These are phyloP conservation scores for Solanum chaucha DNA, from an alignment of 257 asterid species.

Conservation along the genomic window DNA sequence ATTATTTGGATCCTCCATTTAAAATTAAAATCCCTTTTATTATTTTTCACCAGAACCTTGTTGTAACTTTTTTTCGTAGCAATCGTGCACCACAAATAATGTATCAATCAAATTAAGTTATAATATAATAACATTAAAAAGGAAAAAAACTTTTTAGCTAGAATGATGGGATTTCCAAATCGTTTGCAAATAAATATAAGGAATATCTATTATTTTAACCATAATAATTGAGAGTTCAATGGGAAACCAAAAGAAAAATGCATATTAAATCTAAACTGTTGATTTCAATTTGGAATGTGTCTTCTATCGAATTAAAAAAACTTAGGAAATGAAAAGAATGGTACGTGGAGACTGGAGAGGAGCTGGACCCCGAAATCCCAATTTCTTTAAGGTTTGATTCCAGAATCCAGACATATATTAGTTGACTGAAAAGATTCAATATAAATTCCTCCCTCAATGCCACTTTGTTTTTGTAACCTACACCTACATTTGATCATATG, in stretches of 20 bases:
- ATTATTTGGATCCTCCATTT: not conserved
- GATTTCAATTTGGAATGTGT: not conserved
- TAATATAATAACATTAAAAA: too few relatives aligned
- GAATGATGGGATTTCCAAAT: not conserved
- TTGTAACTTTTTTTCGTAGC: not conserved
- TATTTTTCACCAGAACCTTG: not conserved
- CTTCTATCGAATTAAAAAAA: not conserved
- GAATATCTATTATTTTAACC: not conserved
- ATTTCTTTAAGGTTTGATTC: not conserved
- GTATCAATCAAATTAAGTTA: not conserved
- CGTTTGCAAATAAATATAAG: not conserved
- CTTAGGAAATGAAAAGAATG: not conserved
- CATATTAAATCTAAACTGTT: not conserved
- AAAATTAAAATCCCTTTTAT: too few relatives aligned
- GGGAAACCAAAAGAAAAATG: not conserved
- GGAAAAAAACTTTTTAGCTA: not conserved
- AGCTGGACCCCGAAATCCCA: too few relatives aligned
- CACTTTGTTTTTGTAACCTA: not conserved
- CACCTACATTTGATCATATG: not conserved
- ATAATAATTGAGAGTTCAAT: not conserved
- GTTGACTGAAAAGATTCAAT: not conserved
- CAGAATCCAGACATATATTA: not conserved
- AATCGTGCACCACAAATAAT: not conserved
- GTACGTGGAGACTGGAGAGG: too few relatives aligned
- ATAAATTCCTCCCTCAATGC: not conserved